These are phyloP conservation scores for Epichloe gansuensis DNA, from an alignment of 2,329 filamentous ascomycete species.

Conservation along the genomic window DNA sequence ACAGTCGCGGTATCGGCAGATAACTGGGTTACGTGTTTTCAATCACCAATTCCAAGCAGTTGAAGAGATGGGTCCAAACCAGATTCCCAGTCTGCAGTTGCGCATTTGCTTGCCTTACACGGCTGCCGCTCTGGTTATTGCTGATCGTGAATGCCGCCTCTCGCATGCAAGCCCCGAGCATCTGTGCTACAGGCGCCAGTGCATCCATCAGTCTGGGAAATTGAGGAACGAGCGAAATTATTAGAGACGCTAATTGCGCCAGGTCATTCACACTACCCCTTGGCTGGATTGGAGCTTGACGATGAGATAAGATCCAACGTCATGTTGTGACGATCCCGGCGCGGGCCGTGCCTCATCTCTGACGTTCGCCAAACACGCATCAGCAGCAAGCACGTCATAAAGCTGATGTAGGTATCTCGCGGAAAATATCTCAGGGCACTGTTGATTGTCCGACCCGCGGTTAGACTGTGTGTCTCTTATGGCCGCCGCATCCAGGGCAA, in stretches of 20 bases:
- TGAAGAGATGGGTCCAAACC: constrained; percentile 31
- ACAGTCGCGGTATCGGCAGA: constrained; percentile 29
- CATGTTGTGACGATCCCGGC: constrained; percentile 7
- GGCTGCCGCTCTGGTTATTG: constrained; percentile 9
- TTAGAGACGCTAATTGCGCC: constrained; percentile 27
- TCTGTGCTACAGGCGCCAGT: constrained; percentile 25
- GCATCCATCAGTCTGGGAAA: constrained; percentile 36
- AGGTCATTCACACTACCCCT: constrained; percentile 33
- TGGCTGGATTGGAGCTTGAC: constrained; percentile 29
- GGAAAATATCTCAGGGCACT: constrained; percentile 15
- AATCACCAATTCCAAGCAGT: constrained; percentile 32
- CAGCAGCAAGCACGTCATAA: constrained; percentile 14
- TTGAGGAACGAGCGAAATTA: constrained; percentile 30
- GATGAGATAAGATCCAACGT: constrained; percentile 24
- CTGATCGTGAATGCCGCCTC: constrained; percentile 16
- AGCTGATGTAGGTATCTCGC: constrained; percentile 34
- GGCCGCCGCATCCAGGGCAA: constrained; percentile 32
- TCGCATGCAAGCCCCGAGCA: constrained; percentile 21
- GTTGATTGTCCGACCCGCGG: constrained; percentile 4
- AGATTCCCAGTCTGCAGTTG: constrained; percentile 28
- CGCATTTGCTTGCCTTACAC: constrained; percentile 14
- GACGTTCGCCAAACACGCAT: constrained; percentile 7
- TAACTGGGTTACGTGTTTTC: constrained; percentile 42
- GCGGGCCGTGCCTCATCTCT: constrained; percentile 8
- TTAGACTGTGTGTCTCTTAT: constrained; percentile 10